These are phyloP conservation scores for Fusarium goolgardi DNA, from an alignment of 2,329 filamentous ascomycete species.

Conservation along the genomic window DNA sequence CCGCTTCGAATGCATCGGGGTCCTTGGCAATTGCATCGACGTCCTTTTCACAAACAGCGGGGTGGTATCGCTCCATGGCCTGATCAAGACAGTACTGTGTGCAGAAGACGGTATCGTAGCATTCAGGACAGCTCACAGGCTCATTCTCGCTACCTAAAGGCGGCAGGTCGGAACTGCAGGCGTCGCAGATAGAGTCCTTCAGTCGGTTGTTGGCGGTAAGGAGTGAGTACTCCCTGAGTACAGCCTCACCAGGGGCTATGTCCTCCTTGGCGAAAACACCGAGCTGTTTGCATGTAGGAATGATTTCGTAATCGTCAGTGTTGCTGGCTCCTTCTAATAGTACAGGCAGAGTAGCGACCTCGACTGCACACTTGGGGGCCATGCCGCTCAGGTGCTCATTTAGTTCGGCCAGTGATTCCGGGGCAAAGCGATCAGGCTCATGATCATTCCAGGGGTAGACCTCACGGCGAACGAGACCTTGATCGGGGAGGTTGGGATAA, in stretches of 20 bases:
- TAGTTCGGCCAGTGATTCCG: conserved; percentile 75
- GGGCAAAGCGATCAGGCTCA: conserved; percentile 76
- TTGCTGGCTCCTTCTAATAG: conserved; percentile 68
- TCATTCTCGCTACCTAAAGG: conserved; percentile 61
- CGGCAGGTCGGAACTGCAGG: conserved; percentile 81
- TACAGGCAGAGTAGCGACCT: conserved; percentile 79
- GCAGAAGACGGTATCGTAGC: conserved; percentile 75
- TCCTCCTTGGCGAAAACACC: conserved; percentile 90
- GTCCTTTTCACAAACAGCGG: conserved; percentile 73
- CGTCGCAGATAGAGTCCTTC: conserved; percentile 89
- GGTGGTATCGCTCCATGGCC: conserved; percentile 71
- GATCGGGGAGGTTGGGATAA: conserved; percentile 69
- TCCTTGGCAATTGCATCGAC: conserved; percentile 74
- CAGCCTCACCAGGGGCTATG: conserved; percentile 78
- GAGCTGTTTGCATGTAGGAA: conserved; percentile 77
- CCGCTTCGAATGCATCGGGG: conserved; percentile 68
- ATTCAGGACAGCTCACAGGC: conserved; percentile 68
- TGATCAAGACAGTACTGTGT: conserved; percentile 67
- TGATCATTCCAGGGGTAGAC: conserved; percentile 77
- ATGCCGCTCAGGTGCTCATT: conserved; percentile 76
- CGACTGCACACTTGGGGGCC: conserved; percentile 85
- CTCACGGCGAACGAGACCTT: conserved; percentile 75
- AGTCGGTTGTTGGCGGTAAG: conserved; percentile 90
- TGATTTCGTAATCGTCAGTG: conserved; percentile 61
- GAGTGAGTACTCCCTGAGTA: conserved; percentile 85